Evolutionary conservation across 2,329 filamentous ascomycete species (phyloP), one percentile per base, ranked within the genome.

Genomic region (Parastagonospora nodorum): DNA sequence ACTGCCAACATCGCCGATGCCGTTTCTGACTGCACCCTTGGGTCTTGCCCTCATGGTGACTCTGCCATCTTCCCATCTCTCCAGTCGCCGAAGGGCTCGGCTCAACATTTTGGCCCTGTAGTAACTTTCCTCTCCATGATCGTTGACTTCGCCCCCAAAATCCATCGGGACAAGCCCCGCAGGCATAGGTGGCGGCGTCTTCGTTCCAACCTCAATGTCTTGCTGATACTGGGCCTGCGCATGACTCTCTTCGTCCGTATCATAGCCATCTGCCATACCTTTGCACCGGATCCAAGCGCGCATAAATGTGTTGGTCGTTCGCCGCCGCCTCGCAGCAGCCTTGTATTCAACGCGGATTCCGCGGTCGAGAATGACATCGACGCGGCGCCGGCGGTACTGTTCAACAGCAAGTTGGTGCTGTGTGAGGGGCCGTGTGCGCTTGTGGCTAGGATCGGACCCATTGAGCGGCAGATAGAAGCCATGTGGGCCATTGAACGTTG

Each of bases 351-450:
- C 82, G 42, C 88, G 84, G 30, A 93, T 77, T 28, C 88, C 87
- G n/a, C 87, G 84, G 60, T 90, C 87, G 12, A 94, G 82, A 44
- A 91, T 89, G 63, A 92, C 88, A 64, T 92, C 88, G n/a, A 93
- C 89, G 5, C 89, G 85, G 64, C 90, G 85, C 53, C 85, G 88
- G 14, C 90, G 82, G 71, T 92, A 92, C 48, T 87, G 83, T 71
- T 92, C 89, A 1, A 94, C 88, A 0, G 89, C 89, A 33, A 92
- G 78, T 73, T 94, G 90, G 72, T 94, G 90, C 31, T 89, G 88
- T 0, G 90, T 94, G 0, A 90, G 84, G 2, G 89, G 89, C 1
- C 90, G 83, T 8, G 87, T 85, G 67, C 91, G 76, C 55, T 80
- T 79, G 58, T 76, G 74, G 12, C 63, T 58, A 42, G 69, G 62